phyloP scores from a whole-genome alignment of 2,329 filamentous ascomycete species.

The Neonectria neomacrospora region DNA sequence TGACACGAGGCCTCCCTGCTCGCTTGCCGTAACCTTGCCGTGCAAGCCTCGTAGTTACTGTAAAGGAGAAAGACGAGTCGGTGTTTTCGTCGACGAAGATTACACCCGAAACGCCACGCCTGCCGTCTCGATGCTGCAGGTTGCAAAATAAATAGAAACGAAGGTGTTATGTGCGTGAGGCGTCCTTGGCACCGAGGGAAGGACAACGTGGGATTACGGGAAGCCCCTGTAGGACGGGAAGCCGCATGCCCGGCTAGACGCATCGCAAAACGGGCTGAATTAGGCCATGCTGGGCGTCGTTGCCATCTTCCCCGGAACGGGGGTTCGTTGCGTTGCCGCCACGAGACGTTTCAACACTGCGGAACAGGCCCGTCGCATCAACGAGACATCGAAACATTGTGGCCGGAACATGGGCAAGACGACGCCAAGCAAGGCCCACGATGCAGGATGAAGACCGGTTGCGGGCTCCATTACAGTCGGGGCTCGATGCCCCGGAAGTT shows the following conservation, averaged over 20 bases:
- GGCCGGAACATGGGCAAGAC: conserved; percentile 6
- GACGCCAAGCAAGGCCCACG: conserved; percentile 3
- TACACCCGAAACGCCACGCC: conserved; percentile 20
- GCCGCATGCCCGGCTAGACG: conserved; percentile 40
- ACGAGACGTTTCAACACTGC: conserved; percentile 38
- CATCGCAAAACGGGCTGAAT: conserved; percentile 46
- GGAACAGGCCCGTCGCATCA: conserved; percentile 25
- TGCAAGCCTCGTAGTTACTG: conserved; percentile 7
- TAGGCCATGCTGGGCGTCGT: conserved; percentile 33
- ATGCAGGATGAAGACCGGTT: conserved; percentile 5
- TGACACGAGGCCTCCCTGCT: conserved; percentile 19
- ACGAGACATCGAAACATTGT: conserved; percentile 29
- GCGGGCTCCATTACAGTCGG: conserved; percentile 67
- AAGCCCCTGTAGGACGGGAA: conserved; percentile 36
- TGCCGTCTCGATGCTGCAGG: conserved; percentile 23
- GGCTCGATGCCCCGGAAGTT: conserved; percentile 78
- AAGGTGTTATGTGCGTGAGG: conserved; percentile 11
- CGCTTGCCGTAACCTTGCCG: conserved; percentile 19
- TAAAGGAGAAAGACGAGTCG: conserved; percentile 26
- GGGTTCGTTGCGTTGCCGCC: conserved; percentile 23
- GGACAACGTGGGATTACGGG: conserved; percentile 41
- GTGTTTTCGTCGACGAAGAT: conserved; percentile 19
- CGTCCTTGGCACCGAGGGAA: conserved; percentile 15
- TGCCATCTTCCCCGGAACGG: conserved; percentile 21
- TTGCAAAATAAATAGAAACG: conserved; percentile 11